Percentiles rank a stretch among this genome's conserved stretches.
These are phyloP conservation scores for Penicillium ucsense DNA, from an alignment of 495 filamentous ascomycete genomes.

Conservation along the genomic window DNA sequence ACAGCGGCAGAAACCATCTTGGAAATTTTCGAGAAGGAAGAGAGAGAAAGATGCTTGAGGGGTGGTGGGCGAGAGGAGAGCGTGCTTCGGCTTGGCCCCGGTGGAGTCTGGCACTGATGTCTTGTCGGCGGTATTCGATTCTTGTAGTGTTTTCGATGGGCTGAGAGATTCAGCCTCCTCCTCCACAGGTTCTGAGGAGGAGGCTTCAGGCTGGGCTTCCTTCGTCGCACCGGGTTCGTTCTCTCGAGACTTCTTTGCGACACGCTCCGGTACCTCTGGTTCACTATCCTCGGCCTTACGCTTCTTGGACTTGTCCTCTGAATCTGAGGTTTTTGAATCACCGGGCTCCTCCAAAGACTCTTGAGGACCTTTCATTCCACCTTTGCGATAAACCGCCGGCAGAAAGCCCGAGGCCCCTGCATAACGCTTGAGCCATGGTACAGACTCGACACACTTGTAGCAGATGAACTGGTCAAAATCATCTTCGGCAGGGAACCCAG, in stretches of 20 bases:
- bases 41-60: conserved; percentile 58
- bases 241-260: conserved; percentile 53
- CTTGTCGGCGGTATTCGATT: not conserved
- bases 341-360: not conserved
- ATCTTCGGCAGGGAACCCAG: conserved; percentile 80
- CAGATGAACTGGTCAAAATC: conserved; percentile 85
- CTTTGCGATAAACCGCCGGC: conserved; percentile 47
- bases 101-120: conserved; percentile 5
- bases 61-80: conserved; percentile 34
- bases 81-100: conserved; percentile 30
- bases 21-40: conserved; percentile 69
- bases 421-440: conserved; percentile 88
- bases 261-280: conserved; percentile 18
- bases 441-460: conserved; percentile 81
- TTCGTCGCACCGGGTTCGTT: conserved; percentile 5
- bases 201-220: conserved; percentile 3
- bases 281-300: conserved; percentile 62
- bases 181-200: conserved; percentile 3
- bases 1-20: conserved; percentile 70
- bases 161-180: conserved; percentile 11
- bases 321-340: conserved; percentile 4
- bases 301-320: conserved; percentile 46
- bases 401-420: conserved; percentile 79
- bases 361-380: conserved; percentile 12
- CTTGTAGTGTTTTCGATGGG: not conserved